Evolutionary conservation across 129 eudicot genomes (phyloP).

Genomic region (Tanacetum coccineum): DNA sequence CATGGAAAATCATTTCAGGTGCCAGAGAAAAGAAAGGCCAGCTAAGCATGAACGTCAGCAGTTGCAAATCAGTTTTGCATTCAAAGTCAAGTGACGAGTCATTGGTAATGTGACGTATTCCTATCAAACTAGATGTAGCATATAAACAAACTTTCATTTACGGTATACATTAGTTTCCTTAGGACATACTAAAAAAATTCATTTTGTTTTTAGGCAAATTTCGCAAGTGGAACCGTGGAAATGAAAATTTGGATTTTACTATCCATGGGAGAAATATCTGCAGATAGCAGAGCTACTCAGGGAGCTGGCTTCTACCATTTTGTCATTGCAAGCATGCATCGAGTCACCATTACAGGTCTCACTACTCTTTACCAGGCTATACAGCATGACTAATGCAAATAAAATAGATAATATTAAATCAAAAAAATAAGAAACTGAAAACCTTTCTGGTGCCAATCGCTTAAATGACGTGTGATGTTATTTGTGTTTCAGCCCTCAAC

Average conservation of each 20-base stretch:
- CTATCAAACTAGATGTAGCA: background rate
- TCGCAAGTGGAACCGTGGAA: conserved; percentile 94
- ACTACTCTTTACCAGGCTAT: conserved; percentile 3
- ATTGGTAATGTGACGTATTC: conserved; percentile 43
- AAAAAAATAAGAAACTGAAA: background rate
- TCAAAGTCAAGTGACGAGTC: conserved; percentile 78
- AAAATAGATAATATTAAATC: no score
- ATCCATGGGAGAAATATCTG: conserved; percentile 84
- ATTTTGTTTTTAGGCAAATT: conserved; percentile 54
- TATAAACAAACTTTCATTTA: background rate
- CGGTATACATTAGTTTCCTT: background rate
- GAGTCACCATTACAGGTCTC: conserved; percentile 59
- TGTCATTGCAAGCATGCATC: conserved; percentile 56
- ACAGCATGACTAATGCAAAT: background rate
- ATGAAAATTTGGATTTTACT: conserved; percentile 60
- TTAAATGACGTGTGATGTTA: conserved; percentile 3
- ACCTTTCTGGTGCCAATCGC: background rate
- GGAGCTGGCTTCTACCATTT: conserved; percentile 54
- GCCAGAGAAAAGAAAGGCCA: conserved; percentile 39
- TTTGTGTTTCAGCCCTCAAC: conserved; percentile 43
- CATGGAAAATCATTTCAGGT: conserved; percentile 60
- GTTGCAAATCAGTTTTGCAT: conserved; percentile 65
- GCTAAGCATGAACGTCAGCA: conserved; percentile 23
- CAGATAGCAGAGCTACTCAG: conserved; percentile 61
- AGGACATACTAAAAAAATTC: background rate